Percentiles rank a stretch among this genome's conserved stretches.
Evolutionary conservation across 106 monocot species (phyloP).

Genomic region (Cymbidium sinense): DNA sequence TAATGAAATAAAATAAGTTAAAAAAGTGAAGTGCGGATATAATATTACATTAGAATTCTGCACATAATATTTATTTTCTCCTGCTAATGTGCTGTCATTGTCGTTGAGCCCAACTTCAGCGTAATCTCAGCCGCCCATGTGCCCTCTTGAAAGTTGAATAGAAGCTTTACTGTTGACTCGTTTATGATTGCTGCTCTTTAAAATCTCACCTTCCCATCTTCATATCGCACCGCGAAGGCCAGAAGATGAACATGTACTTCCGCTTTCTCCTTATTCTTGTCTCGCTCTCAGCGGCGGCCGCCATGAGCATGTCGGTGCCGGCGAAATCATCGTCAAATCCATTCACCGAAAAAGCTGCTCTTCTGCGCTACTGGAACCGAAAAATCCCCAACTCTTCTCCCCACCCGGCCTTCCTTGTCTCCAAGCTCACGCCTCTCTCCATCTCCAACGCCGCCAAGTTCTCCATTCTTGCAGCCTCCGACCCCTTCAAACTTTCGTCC

Average conservation of each 20-base stretch:
- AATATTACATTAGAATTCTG: too few species aligned
- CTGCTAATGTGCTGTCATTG: too few species aligned
- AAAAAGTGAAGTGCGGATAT: too few species aligned
- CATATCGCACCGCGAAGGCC: not conserved
- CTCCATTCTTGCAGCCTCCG: constrained; percentile 24
- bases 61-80: too few species aligned
- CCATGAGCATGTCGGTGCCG: not conserved
- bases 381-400: constrained; percentile 40
- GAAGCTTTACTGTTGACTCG: too few species aligned
- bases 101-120: too few species aligned
- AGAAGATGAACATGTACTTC: not conserved
- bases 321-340: constrained; percentile 18
- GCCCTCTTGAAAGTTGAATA: too few species aligned
- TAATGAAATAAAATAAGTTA: too few species aligned
- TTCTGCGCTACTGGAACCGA: constrained; percentile 72
- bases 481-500: constrained; percentile 17
- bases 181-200: not conserved
- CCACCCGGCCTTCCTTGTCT: constrained; percentile 58
- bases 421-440: constrained; percentile 76
- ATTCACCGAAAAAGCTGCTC: constrained; percentile 50
- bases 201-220: not conserved
- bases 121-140: too few species aligned
- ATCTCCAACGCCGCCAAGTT: constrained; percentile 35
- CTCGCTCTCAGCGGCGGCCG: not conserved
- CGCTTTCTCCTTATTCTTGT: not conserved